Base-by-base conservation (phyloP, 352 stramenopile genomes). In the Globisporangium perplexum region DNA sequence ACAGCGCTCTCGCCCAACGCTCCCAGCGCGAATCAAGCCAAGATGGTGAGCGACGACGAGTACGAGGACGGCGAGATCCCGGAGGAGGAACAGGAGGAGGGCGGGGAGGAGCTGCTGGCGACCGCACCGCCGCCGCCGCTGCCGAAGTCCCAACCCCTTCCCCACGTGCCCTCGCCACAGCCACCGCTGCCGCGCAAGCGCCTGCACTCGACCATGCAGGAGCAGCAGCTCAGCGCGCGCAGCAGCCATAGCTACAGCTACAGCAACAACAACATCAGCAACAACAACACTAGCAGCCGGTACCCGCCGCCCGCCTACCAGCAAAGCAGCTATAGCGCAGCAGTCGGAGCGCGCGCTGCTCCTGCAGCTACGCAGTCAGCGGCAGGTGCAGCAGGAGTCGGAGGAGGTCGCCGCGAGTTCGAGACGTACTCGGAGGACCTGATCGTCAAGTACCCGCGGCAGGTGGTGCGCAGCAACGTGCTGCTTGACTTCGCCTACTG, bases 41-140 rank as follows among this genome's bases (percentile, higher is more conserved):
- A 18, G 35, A 63, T 63, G 57, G 59, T 57, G 47, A 67, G 48
- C 15, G 66, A 76, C 33, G 59, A 62, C 30, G 72, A 85, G 47
- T 85, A 76, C 56, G 78, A 90, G 71, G 78, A 90, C 33, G 78
- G 78, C 51, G 78, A 90, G 65, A 84, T 90, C 53, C 58, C 85
- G 20, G 76, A 90, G 60, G 78, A 86, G 55, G 76, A 72, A 50
- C 58, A 85, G 20, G 76, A 90, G 60, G 78, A 86, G 55, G 76
- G 74, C 52, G 67, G 85, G 46, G 75, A 83, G 10, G 33, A 39
- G 33, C 8, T 17, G 54, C 47, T 56, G 18, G 53, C 53, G 26
- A 14, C 39, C 2, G 6, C 58, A 8, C 28, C 44, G 17, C 33
- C 52, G 46, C 23, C 71, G 63, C 22, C 55, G 65, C 53, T 58